Conservation (phyloP, 352 stramenopile species). For the Phytophthora ramorum region DNA sequence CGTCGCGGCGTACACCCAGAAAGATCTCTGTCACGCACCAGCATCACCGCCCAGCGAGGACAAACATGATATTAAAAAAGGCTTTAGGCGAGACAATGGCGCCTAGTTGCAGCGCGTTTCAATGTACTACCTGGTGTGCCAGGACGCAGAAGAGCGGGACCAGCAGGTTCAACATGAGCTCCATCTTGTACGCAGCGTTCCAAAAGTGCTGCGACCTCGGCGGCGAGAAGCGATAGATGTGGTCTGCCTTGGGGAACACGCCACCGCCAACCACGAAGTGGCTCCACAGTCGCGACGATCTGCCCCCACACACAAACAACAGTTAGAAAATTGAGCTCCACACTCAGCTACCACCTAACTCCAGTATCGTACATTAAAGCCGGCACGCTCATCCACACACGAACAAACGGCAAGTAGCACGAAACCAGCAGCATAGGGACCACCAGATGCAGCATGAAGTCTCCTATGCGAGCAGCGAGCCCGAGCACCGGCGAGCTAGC, state of each 20-base stretch:
- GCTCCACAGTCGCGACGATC: slow-evolving; percentile 79
- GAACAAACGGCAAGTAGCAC: slow-evolving; percentile 77
- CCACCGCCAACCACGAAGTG: slow-evolving; percentile 75
- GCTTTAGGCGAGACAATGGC: slow-evolving; percentile 1
- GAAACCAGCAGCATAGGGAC: slow-evolving; percentile 78
- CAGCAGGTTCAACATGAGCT: slow-evolving; percentile 78
- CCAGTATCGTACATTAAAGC: slow-evolving; percentile 61
- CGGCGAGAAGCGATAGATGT: slow-evolving; percentile 81
- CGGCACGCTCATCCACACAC: slow-evolving; percentile 84
- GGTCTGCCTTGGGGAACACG: slow-evolving; percentile 76
- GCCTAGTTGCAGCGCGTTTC: slow-evolving; percentile 2
- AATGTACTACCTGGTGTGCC: slow-evolving; percentile 73
- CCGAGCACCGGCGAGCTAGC: slow-evolving; percentile 70
- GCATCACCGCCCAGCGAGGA: slow-evolving; percentile 8
- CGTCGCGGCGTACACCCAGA: slow-evolving; percentile 80
- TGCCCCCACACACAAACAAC: slow-evolving; percentile 21
- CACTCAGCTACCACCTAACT: not conserved
- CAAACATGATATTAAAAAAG: slow-evolving; percentile 29
- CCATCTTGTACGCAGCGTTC: slow-evolving; percentile 84
- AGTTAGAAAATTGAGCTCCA: slow-evolving; percentile 1
- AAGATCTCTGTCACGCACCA: slow-evolving; percentile 56
- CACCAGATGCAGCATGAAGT: slow-evolving; percentile 73
- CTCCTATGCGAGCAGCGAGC: slow-evolving; percentile 59
- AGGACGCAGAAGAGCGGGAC: slow-evolving; percentile 83
- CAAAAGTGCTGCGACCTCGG: slow-evolving; percentile 79